Conservation (phyloP, 306 rosid species). For the Crataegus laevigata region DNA sequence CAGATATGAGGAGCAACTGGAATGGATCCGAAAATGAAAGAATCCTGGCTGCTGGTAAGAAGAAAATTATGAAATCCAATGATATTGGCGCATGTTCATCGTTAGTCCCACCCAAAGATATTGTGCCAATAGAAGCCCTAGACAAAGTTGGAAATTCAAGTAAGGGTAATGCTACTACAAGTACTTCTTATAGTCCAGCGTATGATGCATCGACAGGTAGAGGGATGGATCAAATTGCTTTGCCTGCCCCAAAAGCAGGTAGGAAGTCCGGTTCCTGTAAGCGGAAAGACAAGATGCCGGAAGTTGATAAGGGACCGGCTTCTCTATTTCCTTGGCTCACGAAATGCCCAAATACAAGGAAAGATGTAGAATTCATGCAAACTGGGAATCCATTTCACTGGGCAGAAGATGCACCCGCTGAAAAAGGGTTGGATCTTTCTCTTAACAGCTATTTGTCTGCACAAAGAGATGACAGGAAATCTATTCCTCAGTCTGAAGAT, state of each 20-base stretch:
- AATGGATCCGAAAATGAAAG: constrained; percentile 37
- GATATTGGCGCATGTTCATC: constrained; percentile 29
- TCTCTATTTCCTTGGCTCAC: constrained; percentile 23
- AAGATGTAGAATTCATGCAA: constrained; percentile 41
- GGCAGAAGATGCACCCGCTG: constrained; percentile 32
- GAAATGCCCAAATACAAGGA: constrained; percentile 24
- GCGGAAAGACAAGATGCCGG: constrained; percentile 53
- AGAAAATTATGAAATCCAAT: constrained; percentile 51
- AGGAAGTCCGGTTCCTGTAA: constrained; percentile 40
- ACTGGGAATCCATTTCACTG: constrained; percentile 36
- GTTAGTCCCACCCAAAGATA: constrained; percentile 32
- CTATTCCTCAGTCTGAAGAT: constrained; percentile 42
- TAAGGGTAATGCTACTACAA: constrained; percentile 22
- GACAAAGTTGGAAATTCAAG: constrained; percentile 24
- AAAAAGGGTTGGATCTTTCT: constrained; percentile 58
- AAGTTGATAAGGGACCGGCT: constrained; percentile 32
- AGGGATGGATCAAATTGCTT: constrained; percentile 35
- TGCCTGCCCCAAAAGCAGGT: constrained; percentile 30
- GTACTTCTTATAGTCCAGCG: constrained; percentile 21
- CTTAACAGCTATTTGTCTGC: constrained; percentile 40
- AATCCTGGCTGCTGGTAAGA: constrained; percentile 37
- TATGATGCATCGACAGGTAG: constrained; percentile 29
- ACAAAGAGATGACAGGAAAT: constrained; percentile 39
- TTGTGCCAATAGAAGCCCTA: constrained; percentile 25
- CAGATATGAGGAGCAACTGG: constrained; percentile 29